Evolutionary conservation across 345 rosid species (phyloP).

Genomic region (Brassica napus): DNA sequence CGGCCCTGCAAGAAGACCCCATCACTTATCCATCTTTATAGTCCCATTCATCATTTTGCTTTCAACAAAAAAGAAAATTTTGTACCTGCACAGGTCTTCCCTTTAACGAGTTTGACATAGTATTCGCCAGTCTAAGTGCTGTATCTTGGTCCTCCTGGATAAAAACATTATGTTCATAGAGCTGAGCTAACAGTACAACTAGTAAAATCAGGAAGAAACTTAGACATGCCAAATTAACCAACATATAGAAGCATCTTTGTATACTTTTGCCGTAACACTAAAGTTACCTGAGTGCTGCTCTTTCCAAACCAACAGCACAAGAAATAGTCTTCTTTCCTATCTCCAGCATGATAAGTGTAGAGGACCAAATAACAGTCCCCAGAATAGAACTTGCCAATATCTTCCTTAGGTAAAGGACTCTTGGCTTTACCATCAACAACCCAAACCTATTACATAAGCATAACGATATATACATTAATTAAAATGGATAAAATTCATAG

Average conservation of each 20-base stretch:
- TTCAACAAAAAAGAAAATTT: background rate
- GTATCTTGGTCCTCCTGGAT: constrained; percentile 84
- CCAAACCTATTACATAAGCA: constrained; percentile 69
- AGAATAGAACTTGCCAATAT: constrained; percentile 85
- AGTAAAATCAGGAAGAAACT: background rate
- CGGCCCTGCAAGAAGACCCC: constrained; percentile 60
- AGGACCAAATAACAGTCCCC: constrained; percentile 96
- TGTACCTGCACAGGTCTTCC: constrained; percentile 94
- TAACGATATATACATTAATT: background rate
- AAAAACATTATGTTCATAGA: background rate
- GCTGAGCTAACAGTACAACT: background rate
- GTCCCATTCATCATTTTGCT: background rate
- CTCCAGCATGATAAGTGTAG: constrained; percentile 89
- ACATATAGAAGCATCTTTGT: background rate
- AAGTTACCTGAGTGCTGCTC: constrained; percentile 85
- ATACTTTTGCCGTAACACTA: too few species aligned
- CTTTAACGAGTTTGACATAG: constrained; percentile 77
- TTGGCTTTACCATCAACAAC: constrained; percentile 75
- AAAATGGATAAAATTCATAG: background rate
- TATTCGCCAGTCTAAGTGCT: constrained; percentile 70
- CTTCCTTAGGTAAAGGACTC: constrained; percentile 77
- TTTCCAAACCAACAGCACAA: constrained; percentile 94
- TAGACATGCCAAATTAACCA: constrained; percentile 6
- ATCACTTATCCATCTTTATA: background rate
- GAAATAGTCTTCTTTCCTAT: constrained; percentile 91